phyloP scores from a whole-genome alignment of 2,329 filamentous ascomycete genomes.

The Tolypocladium inflatum region DNA sequence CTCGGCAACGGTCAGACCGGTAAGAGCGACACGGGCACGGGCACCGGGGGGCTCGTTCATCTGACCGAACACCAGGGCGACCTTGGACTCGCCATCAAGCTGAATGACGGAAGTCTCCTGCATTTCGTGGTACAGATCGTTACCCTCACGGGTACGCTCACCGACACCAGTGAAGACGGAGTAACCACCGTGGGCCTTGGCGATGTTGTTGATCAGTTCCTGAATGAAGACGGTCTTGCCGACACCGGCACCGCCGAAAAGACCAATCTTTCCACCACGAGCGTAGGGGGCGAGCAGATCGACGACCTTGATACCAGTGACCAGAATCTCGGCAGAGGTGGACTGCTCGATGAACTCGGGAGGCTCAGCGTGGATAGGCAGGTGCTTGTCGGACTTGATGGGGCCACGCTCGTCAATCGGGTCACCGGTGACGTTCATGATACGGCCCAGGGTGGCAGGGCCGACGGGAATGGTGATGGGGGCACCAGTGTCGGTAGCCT shows the following conservation, averaged over 20 bases:
- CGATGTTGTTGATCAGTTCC: constrained; percentile 99
- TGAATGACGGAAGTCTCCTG: constrained; percentile 99
- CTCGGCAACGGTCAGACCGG: constrained; percentile 71
- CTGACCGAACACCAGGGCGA: constrained; percentile 98
- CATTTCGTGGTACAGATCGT: constrained; percentile 99
- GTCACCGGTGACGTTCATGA: constrained; percentile 99
- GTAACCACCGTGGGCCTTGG: constrained; percentile 99
- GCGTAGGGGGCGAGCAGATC: constrained; percentile 97
- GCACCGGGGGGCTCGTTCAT: constrained; percentile 99
- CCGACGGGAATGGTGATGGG: constrained; percentile 98
- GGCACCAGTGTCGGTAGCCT: constrained; percentile 77
- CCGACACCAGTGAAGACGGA: constrained; percentile 99
- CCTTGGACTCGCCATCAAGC: constrained; percentile 98
- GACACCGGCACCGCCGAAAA: constrained; percentile 99
- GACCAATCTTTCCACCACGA: constrained; percentile 99
- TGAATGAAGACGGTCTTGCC: constrained; percentile 99
- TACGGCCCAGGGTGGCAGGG: constrained; percentile 87
- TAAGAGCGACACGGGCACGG: constrained; percentile 98
- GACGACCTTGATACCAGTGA: constrained; percentile 99
- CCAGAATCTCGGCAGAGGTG: constrained; percentile 89
- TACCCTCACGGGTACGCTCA: constrained; percentile 99
- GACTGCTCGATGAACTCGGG: constrained; percentile 93
- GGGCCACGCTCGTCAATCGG: constrained; percentile 99
- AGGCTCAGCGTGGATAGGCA: constrained; percentile 90
- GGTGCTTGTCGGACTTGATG: constrained; percentile 82